Conservation (phyloP, 495 filamentous ascomycete genomes). For the Parmelia sp. region DNA sequence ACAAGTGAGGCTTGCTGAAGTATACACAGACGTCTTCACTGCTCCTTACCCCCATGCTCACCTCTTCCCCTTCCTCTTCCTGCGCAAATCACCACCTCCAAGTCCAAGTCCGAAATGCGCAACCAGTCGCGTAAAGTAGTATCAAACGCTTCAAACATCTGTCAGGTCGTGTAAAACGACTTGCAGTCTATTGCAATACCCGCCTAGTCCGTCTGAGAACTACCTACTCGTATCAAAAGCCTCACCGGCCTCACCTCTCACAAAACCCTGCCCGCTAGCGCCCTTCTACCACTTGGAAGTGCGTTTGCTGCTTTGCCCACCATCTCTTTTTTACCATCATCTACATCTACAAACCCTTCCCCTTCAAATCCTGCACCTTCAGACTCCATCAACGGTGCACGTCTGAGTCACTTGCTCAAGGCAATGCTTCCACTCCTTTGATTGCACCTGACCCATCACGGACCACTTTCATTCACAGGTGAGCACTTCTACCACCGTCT, state of each 20-base stretch:
- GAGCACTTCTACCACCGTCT: no score
- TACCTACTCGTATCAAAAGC: constrained; percentile 2
- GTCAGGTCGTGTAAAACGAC: no score
- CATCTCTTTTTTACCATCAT: not conserved
- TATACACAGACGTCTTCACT: no score
- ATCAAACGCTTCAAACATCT: no score
- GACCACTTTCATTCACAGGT: not conserved
- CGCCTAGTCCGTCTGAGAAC: not conserved
- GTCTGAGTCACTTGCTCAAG: not conserved
- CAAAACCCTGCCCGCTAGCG: not conserved
- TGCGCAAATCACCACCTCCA: no score
- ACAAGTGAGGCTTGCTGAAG: no score
- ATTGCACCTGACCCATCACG: not conserved
- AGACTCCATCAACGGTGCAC: not conserved
- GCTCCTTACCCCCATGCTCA: no score
- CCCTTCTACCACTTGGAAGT: not conserved
- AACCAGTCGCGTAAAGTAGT: no score
- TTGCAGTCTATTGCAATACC: no score
- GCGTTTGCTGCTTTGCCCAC: no score
- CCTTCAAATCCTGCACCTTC: not conserved
- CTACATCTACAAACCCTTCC: not conserved
- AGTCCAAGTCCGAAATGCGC: no score
- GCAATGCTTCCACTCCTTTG: not conserved
- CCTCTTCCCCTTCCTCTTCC: no score
- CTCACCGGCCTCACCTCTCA: not conserved